These are phyloP conservation scores for Fusarium sp. DNA, from an alignment of 2,329 filamentous ascomycete species.

Conservation along the genomic window DNA sequence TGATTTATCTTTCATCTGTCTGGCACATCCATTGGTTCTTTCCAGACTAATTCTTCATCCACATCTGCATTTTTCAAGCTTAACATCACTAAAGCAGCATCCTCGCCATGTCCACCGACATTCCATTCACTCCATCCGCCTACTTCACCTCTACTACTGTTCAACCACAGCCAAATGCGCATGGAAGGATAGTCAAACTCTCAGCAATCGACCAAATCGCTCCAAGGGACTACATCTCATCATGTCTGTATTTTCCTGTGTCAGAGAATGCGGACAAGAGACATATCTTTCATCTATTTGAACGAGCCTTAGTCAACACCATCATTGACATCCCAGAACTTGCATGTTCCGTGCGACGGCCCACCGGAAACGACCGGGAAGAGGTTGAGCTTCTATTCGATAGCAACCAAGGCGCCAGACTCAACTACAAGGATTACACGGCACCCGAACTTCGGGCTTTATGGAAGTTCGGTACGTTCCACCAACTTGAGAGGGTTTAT, in stretches of 20 bases:
- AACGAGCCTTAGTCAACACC: background rate
- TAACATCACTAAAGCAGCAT: background rate
- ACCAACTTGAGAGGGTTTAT: background rate
- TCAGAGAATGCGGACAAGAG: background rate
- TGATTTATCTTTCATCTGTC: background rate
- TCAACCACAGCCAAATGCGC: background rate
- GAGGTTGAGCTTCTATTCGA: constrained; percentile 13
- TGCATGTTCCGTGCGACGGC: constrained; percentile 3
- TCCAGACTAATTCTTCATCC: too few species aligned
- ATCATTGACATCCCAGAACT: constrained; percentile 14
- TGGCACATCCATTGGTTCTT: too few species aligned
- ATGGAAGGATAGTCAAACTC: background rate
- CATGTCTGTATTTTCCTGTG: background rate
- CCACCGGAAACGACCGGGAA: background rate
- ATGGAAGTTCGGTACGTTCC: constrained; percentile 1
- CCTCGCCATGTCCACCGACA: background rate
- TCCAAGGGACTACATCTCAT: constrained; percentile 13
- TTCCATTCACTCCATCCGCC: background rate
- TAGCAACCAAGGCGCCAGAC: background rate
- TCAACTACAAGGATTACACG: constrained; percentile 13
- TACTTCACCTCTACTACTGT: background rate
- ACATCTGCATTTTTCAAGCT: background rate
- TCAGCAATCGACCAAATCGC: constrained; percentile 15
- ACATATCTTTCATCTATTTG: background rate
- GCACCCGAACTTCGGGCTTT: background rate